These are phyloP conservation scores for Trebouxia sp. DNA, from an alignment of 139 green algal genomes.

Conservation along the genomic window DNA sequence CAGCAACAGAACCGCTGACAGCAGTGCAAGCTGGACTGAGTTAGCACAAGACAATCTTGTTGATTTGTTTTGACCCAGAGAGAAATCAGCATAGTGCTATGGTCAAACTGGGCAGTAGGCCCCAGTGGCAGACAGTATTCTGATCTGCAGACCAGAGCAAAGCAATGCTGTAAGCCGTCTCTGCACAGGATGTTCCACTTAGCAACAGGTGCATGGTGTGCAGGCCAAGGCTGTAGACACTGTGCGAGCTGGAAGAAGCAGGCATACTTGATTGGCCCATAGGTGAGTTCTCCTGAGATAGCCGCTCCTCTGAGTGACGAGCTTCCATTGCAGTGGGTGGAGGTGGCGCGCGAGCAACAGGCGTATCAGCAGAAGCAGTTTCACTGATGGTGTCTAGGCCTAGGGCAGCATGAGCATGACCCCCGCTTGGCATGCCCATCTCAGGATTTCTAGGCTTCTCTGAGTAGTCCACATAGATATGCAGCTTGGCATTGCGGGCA, in stretches of 20 bases:
- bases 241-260: too few species aligned
- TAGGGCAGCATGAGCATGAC: background rate
- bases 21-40: too few species aligned
- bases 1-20: too few species aligned
- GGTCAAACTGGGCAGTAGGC: too few species aligned
- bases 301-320: background rate
- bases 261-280: background rate
- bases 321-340: conserved; percentile 30
- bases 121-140: too few species aligned
- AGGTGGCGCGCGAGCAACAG: background rate
- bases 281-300: background rate
- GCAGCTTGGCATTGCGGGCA: conserved; percentile 38
- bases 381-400: background rate
- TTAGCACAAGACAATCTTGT: too few species aligned
- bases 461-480: conserved; percentile 40
- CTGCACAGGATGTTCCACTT: too few species aligned
- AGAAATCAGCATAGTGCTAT: too few species aligned
- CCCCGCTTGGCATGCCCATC: background rate
- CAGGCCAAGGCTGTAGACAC: too few species aligned
- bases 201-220: background rate
- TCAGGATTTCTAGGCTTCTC: background rate
- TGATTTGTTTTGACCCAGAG: too few species aligned
- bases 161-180: too few species aligned
- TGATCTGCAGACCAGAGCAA: too few species aligned
- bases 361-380: conserved; percentile 5